Conservation (phyloP, 2,329 filamentous ascomycete species). For the Hymenoscyphus repandus region DNA sequence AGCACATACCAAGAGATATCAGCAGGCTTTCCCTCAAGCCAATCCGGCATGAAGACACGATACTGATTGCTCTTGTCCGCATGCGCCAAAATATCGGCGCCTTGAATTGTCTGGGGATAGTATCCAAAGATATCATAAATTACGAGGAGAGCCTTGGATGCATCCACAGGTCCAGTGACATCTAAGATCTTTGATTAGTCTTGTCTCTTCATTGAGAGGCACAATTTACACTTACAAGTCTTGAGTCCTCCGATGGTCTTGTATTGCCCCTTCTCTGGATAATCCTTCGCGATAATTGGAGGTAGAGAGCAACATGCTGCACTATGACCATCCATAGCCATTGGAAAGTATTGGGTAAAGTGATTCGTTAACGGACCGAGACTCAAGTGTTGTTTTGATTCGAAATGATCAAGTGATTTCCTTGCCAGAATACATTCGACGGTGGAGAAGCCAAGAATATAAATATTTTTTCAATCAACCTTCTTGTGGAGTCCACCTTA, state of each 20-base stretch:
- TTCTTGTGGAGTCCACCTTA: no score
- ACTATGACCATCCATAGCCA: constrained; percentile 41
- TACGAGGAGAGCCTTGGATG: constrained; percentile 52
- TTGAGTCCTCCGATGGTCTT: constrained; percentile 51
- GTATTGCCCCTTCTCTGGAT: constrained; percentile 51
- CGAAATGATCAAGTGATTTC: not conserved
- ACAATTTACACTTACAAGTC: constrained; percentile 57
- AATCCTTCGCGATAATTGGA: constrained; percentile 50
- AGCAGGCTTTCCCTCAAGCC: constrained; percentile 62
- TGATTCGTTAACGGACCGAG: not conserved
- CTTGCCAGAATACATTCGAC: no score
- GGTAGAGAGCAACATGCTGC: constrained; percentile 55
- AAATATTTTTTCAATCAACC: no score
- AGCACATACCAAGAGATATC: constrained; percentile 42
- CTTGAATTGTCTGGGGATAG: constrained; percentile 64
- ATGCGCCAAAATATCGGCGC: constrained; percentile 59
- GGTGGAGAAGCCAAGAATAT: no score
- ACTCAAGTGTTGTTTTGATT: constrained; percentile 11
- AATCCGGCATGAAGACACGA: constrained; percentile 86
- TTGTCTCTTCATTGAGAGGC: constrained; percentile 35
- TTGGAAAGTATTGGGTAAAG: not conserved
- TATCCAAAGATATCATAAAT: constrained; percentile 63
- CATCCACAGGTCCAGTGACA: constrained; percentile 37
- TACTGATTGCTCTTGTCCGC: constrained; percentile 57
- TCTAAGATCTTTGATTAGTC: not conserved